Evolutionary conservation across 225 moss, liverwort and hornwort species (phyloP).

Genomic region (Neckera pumila): DNA sequence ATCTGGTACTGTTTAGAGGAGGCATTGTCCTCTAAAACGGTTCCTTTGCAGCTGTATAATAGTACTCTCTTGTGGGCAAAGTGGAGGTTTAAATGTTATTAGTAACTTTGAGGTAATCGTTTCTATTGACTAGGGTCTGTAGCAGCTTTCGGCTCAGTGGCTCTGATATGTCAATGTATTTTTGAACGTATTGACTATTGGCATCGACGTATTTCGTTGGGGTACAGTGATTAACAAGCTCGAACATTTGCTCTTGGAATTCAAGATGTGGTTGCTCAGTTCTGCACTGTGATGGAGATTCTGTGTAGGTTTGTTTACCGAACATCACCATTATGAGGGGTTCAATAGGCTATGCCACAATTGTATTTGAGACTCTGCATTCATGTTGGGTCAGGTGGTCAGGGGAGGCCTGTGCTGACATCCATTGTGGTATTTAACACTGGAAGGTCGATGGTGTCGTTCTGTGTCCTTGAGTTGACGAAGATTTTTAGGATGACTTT

Average conservation of each 20-base stretch:
- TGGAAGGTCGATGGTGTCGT: too few relatives aligned
- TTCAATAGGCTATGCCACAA: neutral
- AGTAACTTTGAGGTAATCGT: neutral
- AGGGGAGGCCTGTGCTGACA: neutral
- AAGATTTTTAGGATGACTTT: neutral
- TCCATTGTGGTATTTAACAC: neutral
- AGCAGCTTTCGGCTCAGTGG: neutral
- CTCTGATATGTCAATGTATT: neutral
- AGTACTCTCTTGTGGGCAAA: neutral
- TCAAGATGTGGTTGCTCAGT: neutral
- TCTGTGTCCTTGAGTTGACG: neutral
- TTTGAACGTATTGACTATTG: neutral
- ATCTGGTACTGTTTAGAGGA: neutral
- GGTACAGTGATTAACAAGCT: neutral
- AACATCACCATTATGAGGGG: neutral
- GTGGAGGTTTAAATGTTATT: neutral
- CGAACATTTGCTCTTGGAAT: neutral
- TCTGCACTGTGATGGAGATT: neutral
- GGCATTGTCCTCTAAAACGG: neutral
- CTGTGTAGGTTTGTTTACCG: neutral
- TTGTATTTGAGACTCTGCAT: neutral
- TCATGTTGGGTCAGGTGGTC: neutral
- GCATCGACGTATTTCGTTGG: neutral
- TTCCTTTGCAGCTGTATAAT: constrained; percentile 6
- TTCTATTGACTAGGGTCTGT: neutral